These are phyloP conservation scores for Aspergillus olivimuriae DNA, from an alignment of 495 filamentous ascomycete genomes.

Conservation along the genomic window DNA sequence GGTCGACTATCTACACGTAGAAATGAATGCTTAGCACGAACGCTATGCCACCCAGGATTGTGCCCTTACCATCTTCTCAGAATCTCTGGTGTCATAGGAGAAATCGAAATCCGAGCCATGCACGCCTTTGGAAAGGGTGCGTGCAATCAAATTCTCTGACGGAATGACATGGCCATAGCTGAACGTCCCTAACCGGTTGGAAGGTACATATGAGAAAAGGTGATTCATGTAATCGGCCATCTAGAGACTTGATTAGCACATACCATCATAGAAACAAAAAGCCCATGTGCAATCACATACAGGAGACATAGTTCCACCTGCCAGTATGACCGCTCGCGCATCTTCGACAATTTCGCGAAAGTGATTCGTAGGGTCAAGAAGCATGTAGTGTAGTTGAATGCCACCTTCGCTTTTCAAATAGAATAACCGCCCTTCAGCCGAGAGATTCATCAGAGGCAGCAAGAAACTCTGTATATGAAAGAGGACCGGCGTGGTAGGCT, in stretches of 20 bases:
- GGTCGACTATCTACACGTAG: slow-evolving; percentile 55
- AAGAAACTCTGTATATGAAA: slow-evolving; percentile 83
- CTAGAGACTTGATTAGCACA: slow-evolving; percentile 22
- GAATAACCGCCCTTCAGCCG: slow-evolving; percentile 82
- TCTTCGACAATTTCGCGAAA: slow-evolving; percentile 84
- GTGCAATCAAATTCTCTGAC: slow-evolving; percentile 67
- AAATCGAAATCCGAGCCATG: slow-evolving; percentile 70
- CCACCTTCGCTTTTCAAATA: slow-evolving; percentile 53
- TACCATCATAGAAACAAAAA: not conserved
- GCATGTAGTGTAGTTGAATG: slow-evolving; percentile 71
- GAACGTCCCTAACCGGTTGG: slow-evolving; percentile 63
- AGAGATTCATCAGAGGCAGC: slow-evolving; percentile 77
- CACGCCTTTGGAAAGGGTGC: slow-evolving; percentile 50
- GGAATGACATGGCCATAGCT: slow-evolving; percentile 96
- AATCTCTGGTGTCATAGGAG: slow-evolving; percentile 68
- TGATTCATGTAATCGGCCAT: slow-evolving; percentile 83
- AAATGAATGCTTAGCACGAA: not conserved
- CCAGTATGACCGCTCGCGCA: slow-evolving; percentile 82
- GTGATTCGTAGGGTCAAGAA: slow-evolving; percentile 89
- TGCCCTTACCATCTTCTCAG: slow-evolving; percentile 43
- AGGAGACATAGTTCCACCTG: slow-evolving; percentile 96
- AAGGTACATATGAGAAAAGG: slow-evolving; percentile 70
- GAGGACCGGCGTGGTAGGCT: slow-evolving; percentile 60
- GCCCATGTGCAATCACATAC: slow-evolving; percentile 22
- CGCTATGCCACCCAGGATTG: not conserved